Base-by-base conservation (phyloP, 306 rosid genomes). In the Quercus cerris region DNA sequence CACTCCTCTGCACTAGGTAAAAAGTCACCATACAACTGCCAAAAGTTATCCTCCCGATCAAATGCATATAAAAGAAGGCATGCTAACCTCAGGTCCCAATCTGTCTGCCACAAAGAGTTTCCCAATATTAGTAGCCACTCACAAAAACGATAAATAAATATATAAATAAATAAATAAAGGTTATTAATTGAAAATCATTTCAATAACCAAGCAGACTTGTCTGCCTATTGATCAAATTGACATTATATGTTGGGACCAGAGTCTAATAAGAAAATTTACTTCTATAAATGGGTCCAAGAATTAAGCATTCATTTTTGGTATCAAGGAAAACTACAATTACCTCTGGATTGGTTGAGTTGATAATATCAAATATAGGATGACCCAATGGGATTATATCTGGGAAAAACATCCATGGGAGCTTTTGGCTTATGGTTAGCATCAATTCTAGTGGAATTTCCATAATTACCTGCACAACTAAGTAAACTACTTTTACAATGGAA, bases 401-500 rank as follows among this genome's bases (percentile, higher is more conserved):
- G 80, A 95, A 95, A 85, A 95, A 93, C 99, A 95, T 95, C 99
- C 99, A 93, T 0, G 99, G 99, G 19, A 84, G 95, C 82, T 91
- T 93, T 86, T 93, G 88, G 85, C 97, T 88, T 75, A 95, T 83
- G 41, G 99, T 93, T 79, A 95, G 78, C 99, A 95, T 91, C 75
- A 95, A 57, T 82, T 95, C 99, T 54, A 95, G 81, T 10, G 99
- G 99, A 82, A 95, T 93, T 86, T 93, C 99, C 99, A 95, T 93
- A 55, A 93, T 88, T 73, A 95, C 97, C 99, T 93, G 91, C 67
- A 71, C 78, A 72, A 80, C 74, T 30, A 54, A 71, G 56, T 49
- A 74, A 51, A 74, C 13, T 28, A 55, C 81, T 80, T 73, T 46
- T 75, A 11, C 49, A 75, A n/a, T 5, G 28, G n/a, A 51, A 66